phyloP scores from a whole-genome alignment of 208 protist genomes.

The Wallacemonas sp. region DNA sequence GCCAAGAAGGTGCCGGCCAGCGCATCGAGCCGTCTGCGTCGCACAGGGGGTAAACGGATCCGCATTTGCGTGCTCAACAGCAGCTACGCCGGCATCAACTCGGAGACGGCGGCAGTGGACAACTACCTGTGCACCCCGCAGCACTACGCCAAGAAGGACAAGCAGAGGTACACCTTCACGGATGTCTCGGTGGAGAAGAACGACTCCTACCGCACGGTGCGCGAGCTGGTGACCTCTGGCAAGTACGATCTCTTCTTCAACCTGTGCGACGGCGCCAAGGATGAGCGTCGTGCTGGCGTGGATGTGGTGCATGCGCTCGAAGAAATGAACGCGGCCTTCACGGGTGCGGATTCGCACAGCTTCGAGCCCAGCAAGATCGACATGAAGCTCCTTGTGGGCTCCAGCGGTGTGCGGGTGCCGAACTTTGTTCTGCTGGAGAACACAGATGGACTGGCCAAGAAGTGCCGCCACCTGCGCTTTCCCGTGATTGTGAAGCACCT shows the following conservation, averaged over 20 bases:
- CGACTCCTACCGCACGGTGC: conserved; percentile 69
- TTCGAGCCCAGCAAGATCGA: conserved; percentile 91
- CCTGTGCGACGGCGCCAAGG: conserved; percentile 85
- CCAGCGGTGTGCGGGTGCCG: conserved; percentile 72
- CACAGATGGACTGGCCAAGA: conserved; percentile 69
- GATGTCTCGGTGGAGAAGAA: conserved; percentile 75
- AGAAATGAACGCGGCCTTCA: conserved; percentile 89
- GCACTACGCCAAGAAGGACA: conserved; percentile 79
- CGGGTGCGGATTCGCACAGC: conserved; percentile 79
- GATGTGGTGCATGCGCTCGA: conserved; percentile 86
- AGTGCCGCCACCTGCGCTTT: conserved; percentile 83
- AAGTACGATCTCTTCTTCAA: conserved; percentile 92
- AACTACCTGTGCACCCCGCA: conserved; percentile 82
- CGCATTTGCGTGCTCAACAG: conserved; percentile 83
- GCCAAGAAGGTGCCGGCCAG: background rate
- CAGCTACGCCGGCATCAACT: conserved; percentile 83
- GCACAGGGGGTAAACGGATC: conserved; percentile 24
- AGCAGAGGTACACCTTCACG: conserved; percentile 67
- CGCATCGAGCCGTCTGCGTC: background rate
- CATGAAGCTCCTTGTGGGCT: conserved; percentile 88
- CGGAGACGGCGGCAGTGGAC: conserved; percentile 71
- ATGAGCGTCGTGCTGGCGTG: conserved; percentile 82
- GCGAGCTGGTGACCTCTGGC: conserved; percentile 74
- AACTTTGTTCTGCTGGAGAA: conserved; percentile 84
- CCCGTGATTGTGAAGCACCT: conserved; percentile 92